Evolutionary conservation across 169 alveolate species (phyloP).

Genomic region (Cryptosporidium meleagridis): DNA sequence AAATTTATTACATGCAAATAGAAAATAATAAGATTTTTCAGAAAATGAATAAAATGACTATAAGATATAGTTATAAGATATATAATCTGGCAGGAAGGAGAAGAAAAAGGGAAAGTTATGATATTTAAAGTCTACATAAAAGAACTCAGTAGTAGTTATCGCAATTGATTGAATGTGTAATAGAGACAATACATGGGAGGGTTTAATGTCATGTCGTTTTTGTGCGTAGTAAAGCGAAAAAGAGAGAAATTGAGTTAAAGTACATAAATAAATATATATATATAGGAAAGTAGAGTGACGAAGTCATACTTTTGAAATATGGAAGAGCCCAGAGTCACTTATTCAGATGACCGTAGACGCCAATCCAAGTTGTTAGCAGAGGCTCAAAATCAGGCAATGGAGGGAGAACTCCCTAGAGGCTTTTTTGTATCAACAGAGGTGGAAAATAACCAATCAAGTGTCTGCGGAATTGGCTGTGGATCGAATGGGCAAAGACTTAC

Average conservation of each 20-base stretch:
- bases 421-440: constrained; percentile 53
- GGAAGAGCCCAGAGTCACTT: constrained; percentile 41
- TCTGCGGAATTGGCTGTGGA: constrained; percentile 62
- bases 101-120: not conserved
- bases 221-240: constrained; percentile 37
- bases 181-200: constrained; percentile 10
- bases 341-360: not conserved
- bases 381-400: constrained; percentile 29
- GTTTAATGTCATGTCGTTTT: constrained; percentile 64
- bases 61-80: not conserved
- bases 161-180: not conserved
- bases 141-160: too few species aligned
- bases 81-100: not conserved
- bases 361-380: not conserved
- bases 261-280: too few species aligned
- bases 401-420: constrained; percentile 55
- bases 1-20: not conserved
- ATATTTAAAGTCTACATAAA: too few species aligned
- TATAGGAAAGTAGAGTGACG: not conserved
- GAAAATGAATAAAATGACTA: not conserved
- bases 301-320: not conserved
- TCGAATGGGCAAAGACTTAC: constrained; percentile 47
- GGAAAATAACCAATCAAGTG: constrained; percentile 13
- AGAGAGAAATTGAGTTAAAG: not conserved
- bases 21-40: not conserved